Base-by-base conservation (phyloP, 2,329 filamentous ascomycete species). In the Myriosclerotinia duriaeana region DNA sequence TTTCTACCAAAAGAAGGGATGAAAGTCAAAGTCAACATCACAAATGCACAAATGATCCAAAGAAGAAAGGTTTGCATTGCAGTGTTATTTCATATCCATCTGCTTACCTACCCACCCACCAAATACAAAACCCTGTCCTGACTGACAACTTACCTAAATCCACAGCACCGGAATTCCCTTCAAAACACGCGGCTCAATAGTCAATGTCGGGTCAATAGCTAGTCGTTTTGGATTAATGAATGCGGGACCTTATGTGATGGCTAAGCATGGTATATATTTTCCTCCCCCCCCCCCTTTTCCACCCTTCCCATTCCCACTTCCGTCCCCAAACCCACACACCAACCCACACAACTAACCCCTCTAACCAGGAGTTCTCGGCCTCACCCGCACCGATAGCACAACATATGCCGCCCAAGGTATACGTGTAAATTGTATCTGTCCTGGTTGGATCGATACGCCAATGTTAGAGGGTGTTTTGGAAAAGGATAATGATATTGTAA, bases 351-450 rank as follows among this genome's bases (percentile, higher is more conserved):
- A 30, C 30, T 54, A 14, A 54, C 30, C 17, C 17, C 17, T 52
- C 34, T 6, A 50, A 22, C 22, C 20, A 55, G 71, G 70, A 17
- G 75, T 79, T 11, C 71, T 78, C 22, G 75, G 74, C 14, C 66
- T 78, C 50, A 76, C 74, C 5, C 74, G 69, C 58, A 67, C 71
- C 12, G 76, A 74, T 14, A 76, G 77, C 2, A 71, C 71, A 22
- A 77, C 79, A 48, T 70, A 71, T 44, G 73, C 59, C 9, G 12
- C 34, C 3, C 42, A 71, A 14, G 69, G 71, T 1, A 71, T 73
- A 15, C 59, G 71, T 14, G 53, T 72, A 22, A 74, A 74, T 50
- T 71, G 68, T 64, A 56, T 74, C 11, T 71, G 69, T 55, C 72
- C 72, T 34, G 72, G 72, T 34, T 74, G 70, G 68, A 71, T 71